phyloP scores from a whole-genome alignment of 1,284 basidiomycete species.

The Xerocomus nothofagi region DNA sequence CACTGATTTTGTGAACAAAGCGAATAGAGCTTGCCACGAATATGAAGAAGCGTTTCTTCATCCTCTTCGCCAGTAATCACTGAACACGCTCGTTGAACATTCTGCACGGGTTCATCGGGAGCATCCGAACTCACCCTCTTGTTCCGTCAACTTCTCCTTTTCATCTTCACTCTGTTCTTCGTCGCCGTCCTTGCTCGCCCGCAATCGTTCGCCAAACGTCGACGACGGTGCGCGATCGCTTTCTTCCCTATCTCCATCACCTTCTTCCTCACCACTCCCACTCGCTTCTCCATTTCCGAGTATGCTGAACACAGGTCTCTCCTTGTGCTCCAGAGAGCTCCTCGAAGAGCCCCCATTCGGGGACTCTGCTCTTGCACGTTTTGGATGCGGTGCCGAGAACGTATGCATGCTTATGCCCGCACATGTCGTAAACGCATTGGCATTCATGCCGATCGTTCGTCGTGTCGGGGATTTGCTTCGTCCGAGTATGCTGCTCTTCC shows the following conservation, averaged over 20 bases:
- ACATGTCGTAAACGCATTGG: slow-evolving; percentile 64
- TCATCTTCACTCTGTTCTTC: slow-evolving; percentile 51
- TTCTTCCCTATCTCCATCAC: slow-evolving; percentile 40
- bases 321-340: slow-evolving; percentile 44
- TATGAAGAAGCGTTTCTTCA: slow-evolving; percentile 82
- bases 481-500: slow-evolving; percentile 25
- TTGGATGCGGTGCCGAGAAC: slow-evolving; percentile 48
- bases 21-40: slow-evolving; percentile 82
- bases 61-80: slow-evolving; percentile 92
- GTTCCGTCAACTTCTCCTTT: slow-evolving; percentile 49
- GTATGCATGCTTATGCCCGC: slow-evolving; percentile 47
- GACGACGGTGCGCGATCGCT: slow-evolving; percentile 37
- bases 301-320: slow-evolving; percentile 10
- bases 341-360: slow-evolving; percentile 43
- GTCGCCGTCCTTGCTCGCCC: slow-evolving; percentile 55
- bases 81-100: slow-evolving; percentile 36
- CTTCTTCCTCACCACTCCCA: slow-evolving; percentile 38
- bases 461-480: slow-evolving; percentile 54
- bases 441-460: slow-evolving; percentile 36
- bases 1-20: slow-evolving; percentile 67
- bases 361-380: slow-evolving; percentile 52
- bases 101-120: background rate
- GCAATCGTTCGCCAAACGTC: slow-evolving; percentile 60
- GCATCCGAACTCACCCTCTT: slow-evolving; percentile 56
- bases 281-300: slow-evolving; percentile 32